These are phyloP conservation scores for Colletotrichum falcatum DNA, from an alignment of 2,329 filamentous ascomycete species.

Conservation along the genomic window DNA sequence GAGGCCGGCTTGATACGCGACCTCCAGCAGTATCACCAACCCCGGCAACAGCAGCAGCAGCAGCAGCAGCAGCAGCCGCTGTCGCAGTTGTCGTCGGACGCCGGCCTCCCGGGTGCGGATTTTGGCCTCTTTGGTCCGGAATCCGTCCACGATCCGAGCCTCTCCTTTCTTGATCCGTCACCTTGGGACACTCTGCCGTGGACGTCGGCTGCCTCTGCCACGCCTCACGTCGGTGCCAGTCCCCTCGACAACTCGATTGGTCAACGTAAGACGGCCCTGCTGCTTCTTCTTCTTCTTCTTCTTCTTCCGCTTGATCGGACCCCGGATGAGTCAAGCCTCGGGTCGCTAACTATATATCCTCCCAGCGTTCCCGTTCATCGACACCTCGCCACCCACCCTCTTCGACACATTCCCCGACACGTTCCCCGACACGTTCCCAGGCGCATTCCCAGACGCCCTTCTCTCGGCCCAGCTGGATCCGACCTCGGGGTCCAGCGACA, in stretches of 20 bases:
- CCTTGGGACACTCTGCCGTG: constrained; percentile 35
- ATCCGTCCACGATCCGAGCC: constrained; percentile 34
- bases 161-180: constrained; percentile 27
- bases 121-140: constrained; percentile 31
- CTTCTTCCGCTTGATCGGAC: no score
- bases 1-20: constrained; percentile 27
- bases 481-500: constrained; percentile 29
- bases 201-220: constrained; percentile 28
- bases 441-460: constrained; percentile 24
- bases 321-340: constrained; percentile 12
- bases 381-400: constrained; percentile 32
- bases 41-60: constrained; percentile 7
- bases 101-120: constrained; percentile 35
- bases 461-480: constrained; percentile 21
- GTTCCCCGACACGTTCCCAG: constrained; percentile 29
- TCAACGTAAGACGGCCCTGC: constrained; percentile 18
- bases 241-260: constrained; percentile 34
- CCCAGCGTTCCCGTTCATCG: constrained; percentile 35
- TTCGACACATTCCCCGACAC: constrained; percentile 35
- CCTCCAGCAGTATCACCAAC: constrained; percentile 11
- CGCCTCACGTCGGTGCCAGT: constrained; percentile 31
- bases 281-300: no score
- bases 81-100: constrained; percentile 21
- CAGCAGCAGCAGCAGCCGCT: not conserved
- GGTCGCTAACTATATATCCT: constrained; percentile 2